Conservation (phyloP, 371 early-diverging fungal species). For the Mortierella sp. region DNA sequence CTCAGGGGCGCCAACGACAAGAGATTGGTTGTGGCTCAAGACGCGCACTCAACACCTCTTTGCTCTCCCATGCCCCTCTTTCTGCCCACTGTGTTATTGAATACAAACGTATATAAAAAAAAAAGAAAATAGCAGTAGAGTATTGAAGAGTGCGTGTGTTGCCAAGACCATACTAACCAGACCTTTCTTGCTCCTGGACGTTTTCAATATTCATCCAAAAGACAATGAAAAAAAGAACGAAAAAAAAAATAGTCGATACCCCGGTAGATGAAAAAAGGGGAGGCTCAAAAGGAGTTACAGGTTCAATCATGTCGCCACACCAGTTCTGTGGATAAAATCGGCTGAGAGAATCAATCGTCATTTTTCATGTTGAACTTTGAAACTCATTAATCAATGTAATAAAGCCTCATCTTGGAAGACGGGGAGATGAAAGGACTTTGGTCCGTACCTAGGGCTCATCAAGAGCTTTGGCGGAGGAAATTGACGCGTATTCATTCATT, state of each 20-base stretch:
- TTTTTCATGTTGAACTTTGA: not conserved
- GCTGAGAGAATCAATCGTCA: not conserved
- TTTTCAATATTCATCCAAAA: not conserved
- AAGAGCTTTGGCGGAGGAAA: not conserved
- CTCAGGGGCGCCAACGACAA: not conserved
- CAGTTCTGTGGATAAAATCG: not conserved
- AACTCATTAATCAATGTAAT: too few species aligned
- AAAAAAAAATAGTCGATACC: not conserved
- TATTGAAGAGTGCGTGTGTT: not conserved
- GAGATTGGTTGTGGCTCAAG: not conserved
- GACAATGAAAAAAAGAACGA: not conserved
- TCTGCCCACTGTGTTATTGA: not conserved
- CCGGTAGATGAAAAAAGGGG: not conserved
- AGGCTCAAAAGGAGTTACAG: conserved; percentile 7
- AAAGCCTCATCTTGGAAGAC: too few species aligned
- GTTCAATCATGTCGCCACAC: not conserved
- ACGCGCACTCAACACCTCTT: not conserved
- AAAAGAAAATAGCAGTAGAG: not conserved
- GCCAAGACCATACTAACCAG: not conserved
- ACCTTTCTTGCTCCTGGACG: not conserved
- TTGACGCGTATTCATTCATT: not conserved
- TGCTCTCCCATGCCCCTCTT: not conserved
- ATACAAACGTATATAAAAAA: not conserved
- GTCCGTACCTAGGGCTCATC: not conserved
- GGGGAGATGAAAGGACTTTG: not conserved